Conservation (phyloP, 139 green algal genomes). For the Nannochloris sp. region DNA sequence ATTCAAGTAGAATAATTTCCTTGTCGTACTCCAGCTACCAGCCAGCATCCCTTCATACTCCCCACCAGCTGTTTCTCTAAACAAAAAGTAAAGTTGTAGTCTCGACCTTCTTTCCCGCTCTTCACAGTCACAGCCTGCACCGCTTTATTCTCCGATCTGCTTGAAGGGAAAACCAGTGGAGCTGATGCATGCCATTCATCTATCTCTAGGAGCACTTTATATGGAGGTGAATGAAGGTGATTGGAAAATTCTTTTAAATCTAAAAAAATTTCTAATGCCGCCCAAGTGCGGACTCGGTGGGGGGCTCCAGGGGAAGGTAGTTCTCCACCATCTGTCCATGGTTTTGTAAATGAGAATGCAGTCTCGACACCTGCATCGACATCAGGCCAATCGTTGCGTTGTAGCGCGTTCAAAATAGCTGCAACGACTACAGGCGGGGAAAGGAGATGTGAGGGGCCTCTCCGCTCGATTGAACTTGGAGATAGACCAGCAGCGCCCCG, state of each 20-base stretch:
- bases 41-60: conserved; percentile 43
- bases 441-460: not conserved
- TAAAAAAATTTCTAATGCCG: conserved; percentile 43
- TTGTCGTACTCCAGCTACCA: conserved; percentile 32
- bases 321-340: conserved; percentile 3
- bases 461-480: not conserved
- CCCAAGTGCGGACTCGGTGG: conserved; percentile 31
- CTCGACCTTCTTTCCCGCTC: not conserved
- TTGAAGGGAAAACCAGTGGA: conserved; percentile 40
- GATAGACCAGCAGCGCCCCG: not conserved
- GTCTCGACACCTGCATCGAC: conserved; percentile 31
- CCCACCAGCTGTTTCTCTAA: conserved; percentile 35
- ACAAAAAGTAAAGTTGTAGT: conserved; percentile 52
- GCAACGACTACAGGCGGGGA: not conserved
- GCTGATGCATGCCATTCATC: conserved; percentile 42
- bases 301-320: not conserved
- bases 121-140: conserved; percentile 41
- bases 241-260: conserved; percentile 32
- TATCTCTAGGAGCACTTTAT: conserved; percentile 39
- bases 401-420: conserved; percentile 36
- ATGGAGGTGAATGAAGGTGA: conserved; percentile 35
- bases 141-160: conserved; percentile 28
- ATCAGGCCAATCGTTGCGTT: conserved; percentile 68
- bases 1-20: conserved; percentile 27
- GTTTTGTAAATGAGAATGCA: conserved; percentile 42